Base-by-base conservation (phyloP, 108 stramenopile genomes). In the Skeletonema grethae region DNA sequence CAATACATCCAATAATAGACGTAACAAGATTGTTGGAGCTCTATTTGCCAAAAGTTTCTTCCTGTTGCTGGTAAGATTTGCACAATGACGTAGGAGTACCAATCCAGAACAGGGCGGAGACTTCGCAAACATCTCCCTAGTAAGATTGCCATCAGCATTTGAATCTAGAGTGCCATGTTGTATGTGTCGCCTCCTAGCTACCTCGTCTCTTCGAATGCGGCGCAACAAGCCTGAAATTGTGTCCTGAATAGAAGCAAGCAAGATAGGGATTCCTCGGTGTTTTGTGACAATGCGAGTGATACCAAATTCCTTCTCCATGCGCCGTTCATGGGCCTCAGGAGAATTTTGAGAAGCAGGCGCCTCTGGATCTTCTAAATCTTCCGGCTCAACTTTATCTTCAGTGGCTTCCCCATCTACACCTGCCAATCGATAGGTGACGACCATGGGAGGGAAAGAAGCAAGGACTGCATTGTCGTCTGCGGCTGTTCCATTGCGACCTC, bases 371-470 rank as follows among this genome's bases (percentile, higher is more conserved):
- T 76, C 77, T 32, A 95, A 67, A 31, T 84, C 81, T 3, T 63
- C 70, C n/a, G 61, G 58, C 38, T 82, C 82, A 8, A 94, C 87
- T 28, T 84, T 85, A 70, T 95, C 94, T 82, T 95, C 94, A 7
- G 94, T 95, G 0, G 94, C 94, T 70, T 95, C 94, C 13, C 94
- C 94, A 70, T 95, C 94, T 3, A 95, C 94, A 39, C 94, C 94
- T 25, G 86, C 88, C 57, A 92, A 61, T 24, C 89, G 76, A 73
- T 95, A 95, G 10, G 90, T 95, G 2, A 86, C 81, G 38, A 92
- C 79, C 89, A 89, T 88, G 5, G 88, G 85, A 48, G 91, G 91
- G 18, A 92, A 67, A 11, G 70, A 68, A 7, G 80, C 70, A 34
- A 77, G 20, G 25, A 88, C 79, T 2, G 87, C 82, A 29, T 84